Conservation (phyloP, 1,284 basidiomycete species). For the Paramarasmius palmivorus region DNA sequence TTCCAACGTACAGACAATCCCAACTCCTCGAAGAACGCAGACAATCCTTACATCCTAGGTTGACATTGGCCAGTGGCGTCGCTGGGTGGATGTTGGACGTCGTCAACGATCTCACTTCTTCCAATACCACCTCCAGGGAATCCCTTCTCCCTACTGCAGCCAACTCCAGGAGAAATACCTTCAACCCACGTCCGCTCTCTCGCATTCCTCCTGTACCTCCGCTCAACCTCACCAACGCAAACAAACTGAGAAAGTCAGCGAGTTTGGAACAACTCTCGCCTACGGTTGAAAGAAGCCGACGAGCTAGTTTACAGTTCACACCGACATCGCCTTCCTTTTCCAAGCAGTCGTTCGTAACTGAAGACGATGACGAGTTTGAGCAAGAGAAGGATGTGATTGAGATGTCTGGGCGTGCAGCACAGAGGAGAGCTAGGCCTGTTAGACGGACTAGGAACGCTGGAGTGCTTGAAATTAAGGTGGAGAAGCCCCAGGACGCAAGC, state of each 20-base stretch:
- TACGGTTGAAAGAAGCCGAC: slow-evolving; percentile 36
- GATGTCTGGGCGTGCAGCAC: slow-evolving; percentile 36
- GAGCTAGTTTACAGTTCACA: slow-evolving; percentile 69
- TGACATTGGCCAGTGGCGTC: slow-evolving; percentile 28
- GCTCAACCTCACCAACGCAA: background rate
- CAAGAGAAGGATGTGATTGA: slow-evolving; percentile 42
- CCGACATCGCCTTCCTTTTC: slow-evolving; percentile 51
- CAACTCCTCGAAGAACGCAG: slow-evolving; percentile 7
- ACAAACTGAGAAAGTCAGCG: background rate
- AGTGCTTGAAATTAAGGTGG: slow-evolving; percentile 28
- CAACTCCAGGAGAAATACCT: slow-evolving; percentile 25
- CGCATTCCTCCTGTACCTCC: slow-evolving; percentile 23
- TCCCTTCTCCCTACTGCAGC: background rate
- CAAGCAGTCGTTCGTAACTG: slow-evolving; percentile 20
- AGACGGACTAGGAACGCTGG: slow-evolving; percentile 20
- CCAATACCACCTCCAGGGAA: slow-evolving; percentile 10
- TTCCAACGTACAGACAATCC: slow-evolving; percentile 3
- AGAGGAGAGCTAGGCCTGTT: slow-evolving; percentile 24
- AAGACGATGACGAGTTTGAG: slow-evolving; percentile 43
- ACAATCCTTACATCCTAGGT: slow-evolving; percentile 20
- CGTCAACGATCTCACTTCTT: slow-evolving; percentile 60
- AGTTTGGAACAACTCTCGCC: slow-evolving; percentile 9
- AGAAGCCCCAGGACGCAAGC: slow-evolving; percentile 21
- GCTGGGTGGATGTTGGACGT: slow-evolving; percentile 82
- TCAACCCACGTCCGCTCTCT: too few species aligned